phyloP scores from a whole-genome alignment of 2,329 filamentous ascomycete species.

The Botryosphaeria dothidea region DNA sequence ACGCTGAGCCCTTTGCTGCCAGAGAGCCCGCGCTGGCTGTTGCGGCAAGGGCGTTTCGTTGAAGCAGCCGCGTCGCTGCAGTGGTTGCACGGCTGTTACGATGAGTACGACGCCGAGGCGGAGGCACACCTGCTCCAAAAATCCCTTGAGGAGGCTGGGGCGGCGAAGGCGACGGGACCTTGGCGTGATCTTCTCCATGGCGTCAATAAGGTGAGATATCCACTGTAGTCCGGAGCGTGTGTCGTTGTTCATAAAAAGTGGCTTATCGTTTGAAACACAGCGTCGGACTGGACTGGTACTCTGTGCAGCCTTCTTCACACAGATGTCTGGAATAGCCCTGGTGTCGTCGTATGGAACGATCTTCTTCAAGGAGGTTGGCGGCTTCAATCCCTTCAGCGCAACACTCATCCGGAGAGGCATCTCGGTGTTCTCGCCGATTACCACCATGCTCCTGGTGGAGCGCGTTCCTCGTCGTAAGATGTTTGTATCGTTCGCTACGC shows the following conservation, averaged over 20 bases:
- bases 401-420: conserved; percentile 12
- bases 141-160: not conserved
- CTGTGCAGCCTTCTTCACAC: conserved; percentile 22
- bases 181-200: not conserved
- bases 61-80: not conserved
- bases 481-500: not conserved
- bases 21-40: not conserved
- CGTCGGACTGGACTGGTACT: conserved; percentile 21
- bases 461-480: not conserved
- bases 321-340: conserved; percentile 24
- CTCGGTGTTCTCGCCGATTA: not conserved
- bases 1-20: not conserved
- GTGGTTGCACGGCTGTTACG: not conserved
- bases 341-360: conserved; percentile 24
- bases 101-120: not conserved
- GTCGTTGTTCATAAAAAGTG: too few relatives aligned
- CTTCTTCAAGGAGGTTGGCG: conserved; percentile 23
- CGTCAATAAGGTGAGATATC: not conserved
- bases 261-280: too few relatives aligned
- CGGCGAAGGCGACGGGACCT: not conserved
- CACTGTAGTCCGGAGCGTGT: too few relatives aligned
- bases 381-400: conserved; percentile 22
- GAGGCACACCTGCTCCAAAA: not conserved
- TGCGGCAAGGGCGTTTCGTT: conserved; percentile 17
- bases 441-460: not conserved